These are phyloP conservation scores for Paracoccidioides brasiliensis DNA, from an alignment of 2,329 filamentous ascomycete species.

Conservation along the genomic window DNA sequence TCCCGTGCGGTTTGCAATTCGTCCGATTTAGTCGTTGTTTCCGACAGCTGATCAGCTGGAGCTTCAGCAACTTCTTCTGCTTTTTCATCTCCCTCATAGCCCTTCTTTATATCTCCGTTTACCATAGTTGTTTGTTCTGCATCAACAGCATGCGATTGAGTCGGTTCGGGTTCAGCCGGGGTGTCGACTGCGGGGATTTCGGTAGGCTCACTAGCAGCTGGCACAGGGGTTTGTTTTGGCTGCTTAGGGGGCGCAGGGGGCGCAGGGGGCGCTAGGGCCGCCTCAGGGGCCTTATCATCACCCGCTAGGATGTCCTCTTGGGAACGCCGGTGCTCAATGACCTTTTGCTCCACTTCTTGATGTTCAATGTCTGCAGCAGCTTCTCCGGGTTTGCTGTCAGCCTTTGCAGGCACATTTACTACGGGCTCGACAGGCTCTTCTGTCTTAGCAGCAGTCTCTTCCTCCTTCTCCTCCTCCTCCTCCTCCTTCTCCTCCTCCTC, in stretches of 20 bases:
- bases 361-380: not conserved
- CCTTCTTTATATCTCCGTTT: not conserved
- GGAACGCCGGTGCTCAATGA: not conserved
- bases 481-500: not conserved
- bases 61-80: not conserved
- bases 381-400: not conserved
- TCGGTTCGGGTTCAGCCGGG: not conserved
- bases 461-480: no score
- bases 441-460: not conserved
- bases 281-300: not conserved
- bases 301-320: not conserved
- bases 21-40: not conserved
- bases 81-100: not conserved
- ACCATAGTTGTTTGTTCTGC: not conserved
- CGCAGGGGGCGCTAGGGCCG: not conserved
- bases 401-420: not conserved
- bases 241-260: not conserved
- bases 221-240: not conserved
- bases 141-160: not conserved
- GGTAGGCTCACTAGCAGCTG: not conserved
- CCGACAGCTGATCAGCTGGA: not conserved
- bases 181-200: not conserved
- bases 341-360: not conserved
- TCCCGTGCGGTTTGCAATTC: not conserved
- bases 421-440: not conserved